These are phyloP conservation scores for Pouteria campechiana DNA, from an alignment of 179 eudicot species.

Conservation along the genomic window DNA sequence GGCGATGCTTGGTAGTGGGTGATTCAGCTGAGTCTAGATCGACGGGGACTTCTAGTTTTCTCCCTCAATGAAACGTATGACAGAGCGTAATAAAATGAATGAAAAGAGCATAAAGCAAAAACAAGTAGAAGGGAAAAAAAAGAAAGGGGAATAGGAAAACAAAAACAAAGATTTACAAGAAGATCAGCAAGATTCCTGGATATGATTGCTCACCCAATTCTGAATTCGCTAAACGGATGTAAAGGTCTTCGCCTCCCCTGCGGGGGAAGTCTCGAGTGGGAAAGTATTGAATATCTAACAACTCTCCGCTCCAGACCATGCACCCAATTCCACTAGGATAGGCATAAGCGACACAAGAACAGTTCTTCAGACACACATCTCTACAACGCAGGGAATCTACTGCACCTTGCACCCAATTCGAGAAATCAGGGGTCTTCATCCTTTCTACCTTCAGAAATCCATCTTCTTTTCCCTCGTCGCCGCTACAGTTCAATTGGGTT, in stretches of 20 bases:
- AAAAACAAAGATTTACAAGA: too few relatives aligned
- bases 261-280: too few relatives aligned
- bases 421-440: constrained; percentile 24
- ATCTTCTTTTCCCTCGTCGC: constrained; percentile 9
- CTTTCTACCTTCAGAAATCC: constrained; percentile 17
- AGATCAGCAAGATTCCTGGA: too few relatives aligned
- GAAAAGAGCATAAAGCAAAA: too few relatives aligned
- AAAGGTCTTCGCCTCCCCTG: constrained; percentile 3
- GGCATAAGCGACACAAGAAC: constrained; percentile 19
- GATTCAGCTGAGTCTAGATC: too few relatives aligned
- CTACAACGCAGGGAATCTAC: constrained; percentile 1
- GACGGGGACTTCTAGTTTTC: too few relatives aligned
- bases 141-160: too few relatives aligned
- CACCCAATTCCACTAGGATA: constrained; percentile 10
- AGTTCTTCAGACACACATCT: constrained; percentile 10
- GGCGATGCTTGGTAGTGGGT: too few relatives aligned
- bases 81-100: too few relatives aligned
- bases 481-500: constrained; percentile 5
- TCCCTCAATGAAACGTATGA: too few relatives aligned
- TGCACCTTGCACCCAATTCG: constrained; percentile 2
- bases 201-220: too few relatives aligned
- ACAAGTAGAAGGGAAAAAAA: too few relatives aligned
- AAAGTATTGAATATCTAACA: constrained; percentile 14
- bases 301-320: constrained; percentile 13
- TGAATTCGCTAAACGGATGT: constrained; percentile 7